Evolutionary conservation across 2,329 filamentous ascomycete genomes (phyloP).

Genomic region (Huntiella omanensis): DNA sequence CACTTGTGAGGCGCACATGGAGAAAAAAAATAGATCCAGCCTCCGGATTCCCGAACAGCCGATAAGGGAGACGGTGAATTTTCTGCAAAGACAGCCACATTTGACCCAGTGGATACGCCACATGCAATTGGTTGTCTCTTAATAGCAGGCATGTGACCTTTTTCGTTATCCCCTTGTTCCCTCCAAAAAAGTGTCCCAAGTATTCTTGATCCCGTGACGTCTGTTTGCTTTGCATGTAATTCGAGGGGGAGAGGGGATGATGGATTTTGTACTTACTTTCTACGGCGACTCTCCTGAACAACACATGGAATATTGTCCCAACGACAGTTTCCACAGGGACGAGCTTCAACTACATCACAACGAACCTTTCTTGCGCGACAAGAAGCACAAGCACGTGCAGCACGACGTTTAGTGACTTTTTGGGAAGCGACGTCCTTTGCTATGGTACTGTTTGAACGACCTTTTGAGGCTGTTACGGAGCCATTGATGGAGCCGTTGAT

Average conservation of each 20-base stretch:
- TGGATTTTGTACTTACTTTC: slow-evolving; percentile 46
- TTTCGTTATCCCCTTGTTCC: too few relatives aligned
- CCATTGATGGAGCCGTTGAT: neutral
- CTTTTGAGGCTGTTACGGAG: neutral
- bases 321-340: slow-evolving; percentile 73
- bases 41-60: too few relatives aligned
- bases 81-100: too few relatives aligned
- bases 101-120: too few relatives aligned
- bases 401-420: slow-evolving; percentile 55
- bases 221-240: too few relatives aligned
- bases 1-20: too few relatives aligned
- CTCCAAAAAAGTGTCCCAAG: too few relatives aligned
- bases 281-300: slow-evolving; percentile 63
- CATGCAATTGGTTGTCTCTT: too few relatives aligned
- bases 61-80: too few relatives aligned
- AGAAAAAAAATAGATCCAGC: too few relatives aligned
- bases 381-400: slow-evolving; percentile 78
- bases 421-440: slow-evolving; percentile 20
- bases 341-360: slow-evolving; percentile 80
- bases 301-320: slow-evolving; percentile 63
- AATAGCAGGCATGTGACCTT: too few relatives aligned
- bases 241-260: neutral
- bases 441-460: slow-evolving; percentile 4
- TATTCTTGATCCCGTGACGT: too few relatives aligned
- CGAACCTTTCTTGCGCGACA: slow-evolving; percentile 80